Base-by-base conservation (phyloP, 1,284 basidiomycete species). In the Ustilago shanxiensis region DNA sequence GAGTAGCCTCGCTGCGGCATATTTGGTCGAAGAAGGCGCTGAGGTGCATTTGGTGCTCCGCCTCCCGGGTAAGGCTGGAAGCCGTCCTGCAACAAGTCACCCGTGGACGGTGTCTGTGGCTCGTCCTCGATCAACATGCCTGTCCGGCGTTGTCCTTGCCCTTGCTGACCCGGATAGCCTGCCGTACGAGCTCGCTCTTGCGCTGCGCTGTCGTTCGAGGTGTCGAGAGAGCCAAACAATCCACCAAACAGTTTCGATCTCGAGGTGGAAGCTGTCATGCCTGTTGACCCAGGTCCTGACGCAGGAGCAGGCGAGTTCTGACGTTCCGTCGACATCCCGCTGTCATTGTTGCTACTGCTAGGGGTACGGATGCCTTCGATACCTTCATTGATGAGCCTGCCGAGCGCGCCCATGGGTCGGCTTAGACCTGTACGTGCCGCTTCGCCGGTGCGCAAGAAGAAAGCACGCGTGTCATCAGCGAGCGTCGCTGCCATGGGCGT, bases 371-470 rank as follows among this genome's bases (percentile, higher is more conserved):
- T 77, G 22, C 80, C 79, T 35, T 86, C 84, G 49, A 85, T 72
- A 1, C 83, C 79, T 39, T 86, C 83, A 57, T 77, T 77, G 61
- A 85, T 74, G 20, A 86, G 72, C 60, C 78, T 73, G 33, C 83
- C 81, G 2, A 85, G 72, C n/a, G 80, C 81, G 2, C 79, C 80
- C 68, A 85, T 82, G 6, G 83, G 83, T 33, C 72, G 68, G 31
- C 79, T 78, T 1, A 84, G 45, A 22, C 84, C 83, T 0, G 70
- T 70, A 13, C 83, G 75, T 10, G 84, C 84, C 10, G 83, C 84
- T 58, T 86, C 85, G 20, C 85, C 80, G 18, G 85, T 86, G 20
- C 85, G 78, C 49, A 81, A 72, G 59, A 86, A 75, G 62, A 86
- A 86, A 9, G 79, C 79, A 9, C 79, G 79, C 9, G 84, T 85